phyloP scores from a whole-genome alignment of 2,329 filamentous ascomycete genomes.

The Cryphonectria japonica region DNA sequence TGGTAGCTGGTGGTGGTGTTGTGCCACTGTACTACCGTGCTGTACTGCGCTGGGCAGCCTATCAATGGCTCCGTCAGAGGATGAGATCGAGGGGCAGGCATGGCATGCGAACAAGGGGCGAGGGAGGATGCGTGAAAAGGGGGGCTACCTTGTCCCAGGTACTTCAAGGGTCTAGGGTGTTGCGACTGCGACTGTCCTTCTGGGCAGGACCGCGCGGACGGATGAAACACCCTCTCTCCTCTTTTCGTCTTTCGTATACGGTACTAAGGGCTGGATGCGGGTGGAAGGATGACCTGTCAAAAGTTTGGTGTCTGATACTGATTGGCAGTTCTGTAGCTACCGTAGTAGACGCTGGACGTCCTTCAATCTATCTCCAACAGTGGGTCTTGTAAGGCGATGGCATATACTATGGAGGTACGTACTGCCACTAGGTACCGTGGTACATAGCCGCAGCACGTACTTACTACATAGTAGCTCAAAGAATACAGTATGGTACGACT shows the following conservation, averaged over 20 bases:
- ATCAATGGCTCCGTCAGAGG: not conserved
- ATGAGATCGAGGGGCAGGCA: slow-evolving; percentile 1
- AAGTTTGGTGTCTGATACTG: slow-evolving; percentile 4
- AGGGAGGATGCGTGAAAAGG: slow-evolving; percentile 16
- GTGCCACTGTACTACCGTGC: not conserved
- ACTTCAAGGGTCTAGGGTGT: slow-evolving; percentile 8
- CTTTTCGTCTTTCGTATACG: not conserved
- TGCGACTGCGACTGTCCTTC: not conserved
- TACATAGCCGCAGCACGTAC: too few relatives aligned
- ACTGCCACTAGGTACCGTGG: too few relatives aligned
- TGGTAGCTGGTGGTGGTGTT: not conserved
- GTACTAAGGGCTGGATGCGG: not conserved
- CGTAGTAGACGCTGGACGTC: not conserved
- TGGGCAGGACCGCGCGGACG: slow-evolving; percentile 10
- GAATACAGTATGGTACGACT: not conserved
- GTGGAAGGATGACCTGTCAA: slow-evolving; percentile 10
- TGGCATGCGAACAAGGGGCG: slow-evolving; percentile 9
- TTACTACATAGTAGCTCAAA: not conserved
- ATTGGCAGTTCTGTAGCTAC: not conserved
- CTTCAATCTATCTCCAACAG: slow-evolving; percentile 13
- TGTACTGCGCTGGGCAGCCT: not conserved
- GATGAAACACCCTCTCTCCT: slow-evolving; percentile 16
- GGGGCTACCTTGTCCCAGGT: not conserved
- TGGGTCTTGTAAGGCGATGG: not conserved
- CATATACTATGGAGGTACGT: not conserved